Evolutionary conservation across 2,329 filamentous ascomycete species (phyloP).

Genomic region (Leptographium radiaticola): DNA sequence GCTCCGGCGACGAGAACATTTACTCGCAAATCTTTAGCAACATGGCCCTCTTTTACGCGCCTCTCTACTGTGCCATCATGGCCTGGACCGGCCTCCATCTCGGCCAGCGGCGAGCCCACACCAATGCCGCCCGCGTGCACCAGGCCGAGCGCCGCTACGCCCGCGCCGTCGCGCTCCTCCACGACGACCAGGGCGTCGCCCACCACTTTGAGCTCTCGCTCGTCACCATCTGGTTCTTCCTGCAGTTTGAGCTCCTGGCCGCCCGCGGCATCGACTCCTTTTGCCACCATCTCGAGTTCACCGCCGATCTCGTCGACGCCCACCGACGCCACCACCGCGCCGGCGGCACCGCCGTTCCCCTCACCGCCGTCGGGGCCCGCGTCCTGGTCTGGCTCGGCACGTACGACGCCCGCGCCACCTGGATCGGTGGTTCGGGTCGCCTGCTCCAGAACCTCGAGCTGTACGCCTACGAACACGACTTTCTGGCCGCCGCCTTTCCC

Average conservation of each 20-base stretch:
- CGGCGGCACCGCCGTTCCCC: background rate
- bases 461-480: constrained; percentile 1
- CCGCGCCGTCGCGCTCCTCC: background rate
- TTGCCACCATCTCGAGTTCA: constrained; percentile 3
- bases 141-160: constrained; percentile 1
- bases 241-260: constrained; percentile 5
- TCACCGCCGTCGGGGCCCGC: constrained; percentile 1
- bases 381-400: constrained; percentile 6
- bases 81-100: constrained; percentile 5
- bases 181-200: constrained; percentile 3
- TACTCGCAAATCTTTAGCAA: constrained; percentile 6
- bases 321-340: constrained; percentile 2
- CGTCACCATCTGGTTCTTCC: constrained; percentile 3
- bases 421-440: constrained; percentile 2
- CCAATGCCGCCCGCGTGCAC: background rate
- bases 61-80: constrained; percentile 4
- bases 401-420: constrained; percentile 2
- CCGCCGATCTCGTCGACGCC: constrained; percentile 4
- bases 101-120: background rate
- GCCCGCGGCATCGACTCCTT: constrained; percentile 1
- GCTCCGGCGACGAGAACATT: constrained; percentile 3
- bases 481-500: background rate
- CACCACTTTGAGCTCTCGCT: constrained; percentile 4
- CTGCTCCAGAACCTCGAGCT: constrained; percentile 5
- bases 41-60: constrained; percentile 4